Evolutionary conservation across 805 yeast species (phyloP), one percentile per base, ranked within the genome.

Genomic region (Ogataea corticis): DNA sequence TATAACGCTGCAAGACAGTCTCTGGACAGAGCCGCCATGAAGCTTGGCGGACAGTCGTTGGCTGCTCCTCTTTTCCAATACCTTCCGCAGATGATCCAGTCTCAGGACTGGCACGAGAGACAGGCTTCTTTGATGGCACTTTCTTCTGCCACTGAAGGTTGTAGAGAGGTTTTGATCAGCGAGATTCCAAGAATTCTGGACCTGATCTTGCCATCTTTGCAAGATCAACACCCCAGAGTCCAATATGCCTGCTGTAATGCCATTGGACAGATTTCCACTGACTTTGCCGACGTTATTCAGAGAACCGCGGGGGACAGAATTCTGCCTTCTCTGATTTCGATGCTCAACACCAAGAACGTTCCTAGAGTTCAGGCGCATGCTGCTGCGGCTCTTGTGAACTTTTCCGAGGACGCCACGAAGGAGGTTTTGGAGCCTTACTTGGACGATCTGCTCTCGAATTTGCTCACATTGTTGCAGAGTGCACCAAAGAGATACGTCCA

Each of bases 181-280:
- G 96, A 90, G 62, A 85, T 89, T 39, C 87, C 90, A 48, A 81
- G 79, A 58, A 80, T 94, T 37, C 70, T 94, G 54, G 95, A 87
- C 57, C 75, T 92, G 80, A 83, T 94, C 28, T 64, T 89, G 55
- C 97, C 98, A 3, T 72, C 85, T n/a, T 72, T 94, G 50, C 73
- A 80, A 41, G 98, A 94, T 66, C 79, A 79, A 4, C 97, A 94
- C 61, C 84, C 96, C 55, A 82, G 99, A 64, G 99, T 94, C 43
- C 98, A 92, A 62, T 92, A 90, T 71, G 97, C 97, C 27, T 87
- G 96, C 55, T 94, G 98, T 72, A 94, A 94, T 63, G 96, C 97
- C 0, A 71, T 94, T 49, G 99, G 99, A 42, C 99, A 94, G 73
- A 87, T 94, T 65, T 87, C 96, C 7, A 92, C 99, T 0, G 99